Conservation (phyloP, 257 asterid genomes). For the Fraxinus pennsylvanica region DNA sequence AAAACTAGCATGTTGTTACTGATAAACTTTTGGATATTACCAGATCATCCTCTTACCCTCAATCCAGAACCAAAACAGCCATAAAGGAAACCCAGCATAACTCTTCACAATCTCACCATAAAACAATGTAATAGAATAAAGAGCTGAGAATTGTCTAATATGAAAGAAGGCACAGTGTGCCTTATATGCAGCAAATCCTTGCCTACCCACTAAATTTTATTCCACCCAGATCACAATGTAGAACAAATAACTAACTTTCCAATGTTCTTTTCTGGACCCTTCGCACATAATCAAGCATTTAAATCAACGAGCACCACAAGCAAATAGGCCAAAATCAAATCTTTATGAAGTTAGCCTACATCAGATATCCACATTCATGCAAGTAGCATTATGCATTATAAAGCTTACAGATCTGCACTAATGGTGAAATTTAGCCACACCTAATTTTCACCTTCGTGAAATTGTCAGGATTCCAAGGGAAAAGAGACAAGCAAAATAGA, state of each 20-base stretch:
- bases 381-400: not conserved
- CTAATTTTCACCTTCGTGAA: not conserved
- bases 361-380: not conserved
- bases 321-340: slow-evolving; percentile 15
- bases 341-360: slow-evolving; percentile 20
- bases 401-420: not conserved
- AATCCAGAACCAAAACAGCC: slow-evolving; percentile 11
- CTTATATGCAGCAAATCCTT: not conserved
- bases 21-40: slow-evolving; percentile 14
- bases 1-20: slow-evolving; percentile 7
- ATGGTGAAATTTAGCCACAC: slow-evolving; percentile 11
- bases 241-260: slow-evolving; percentile 11
- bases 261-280: not conserved
- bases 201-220: not conserved
- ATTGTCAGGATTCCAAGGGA: not conserved
- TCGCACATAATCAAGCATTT: slow-evolving; percentile 2
- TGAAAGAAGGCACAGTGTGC: not conserved
- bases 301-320: slow-evolving; percentile 4
- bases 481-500: too few relatives aligned
- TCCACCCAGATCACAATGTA: slow-evolving; percentile 2
- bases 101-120: slow-evolving; percentile 1
- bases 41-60: slow-evolving; percentile 5
- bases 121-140: not conserved
- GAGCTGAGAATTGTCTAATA: not conserved
- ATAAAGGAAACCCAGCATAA: not conserved